Evolutionary conservation across 495 filamentous ascomycete genomes (phyloP).

Genomic region (Terfezia claveryi): DNA sequence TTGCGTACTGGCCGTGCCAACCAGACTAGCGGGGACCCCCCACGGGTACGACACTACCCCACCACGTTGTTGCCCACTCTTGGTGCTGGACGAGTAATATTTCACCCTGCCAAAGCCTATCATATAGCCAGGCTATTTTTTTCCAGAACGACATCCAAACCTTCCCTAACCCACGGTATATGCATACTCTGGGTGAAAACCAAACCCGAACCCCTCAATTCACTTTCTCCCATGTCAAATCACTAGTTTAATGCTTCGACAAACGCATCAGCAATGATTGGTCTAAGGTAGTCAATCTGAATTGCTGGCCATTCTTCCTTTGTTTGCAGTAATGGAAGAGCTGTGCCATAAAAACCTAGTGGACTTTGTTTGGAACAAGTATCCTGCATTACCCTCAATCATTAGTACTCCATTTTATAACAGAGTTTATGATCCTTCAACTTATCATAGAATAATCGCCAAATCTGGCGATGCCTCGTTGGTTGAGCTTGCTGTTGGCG

Average conservation of each 20-base stretch:
- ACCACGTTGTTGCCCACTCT: no score
- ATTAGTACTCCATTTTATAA: neutral
- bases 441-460: constrained; percentile 92
- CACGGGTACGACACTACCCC: no score
- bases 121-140: no score
- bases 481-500: constrained; percentile 77
- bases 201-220: no score
- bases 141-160: no score
- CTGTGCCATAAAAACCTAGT: constrained; percentile 91
- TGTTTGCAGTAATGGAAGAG: constrained; percentile 99
- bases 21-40: no score
- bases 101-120: no score
- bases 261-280: constrained; percentile 94
- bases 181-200: no score
- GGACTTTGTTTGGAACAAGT: constrained; percentile 98
- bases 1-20: no score
- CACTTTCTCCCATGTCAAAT: no score
- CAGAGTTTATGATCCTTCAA: constrained; percentile 1
- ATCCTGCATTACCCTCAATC: constrained; percentile 31
- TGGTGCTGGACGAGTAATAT: no score
- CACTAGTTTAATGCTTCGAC: constrained; percentile 39
- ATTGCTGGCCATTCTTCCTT: constrained; percentile 55
- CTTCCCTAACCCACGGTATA: no score
- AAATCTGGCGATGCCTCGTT: constrained; percentile 96
- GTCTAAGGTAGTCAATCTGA: constrained; percentile 77